These are phyloP conservation scores for button mushroom (Agaricus bisporus) DNA, from an alignment of 768 basidiomycete genomes.

Conservation along the genomic window DNA sequence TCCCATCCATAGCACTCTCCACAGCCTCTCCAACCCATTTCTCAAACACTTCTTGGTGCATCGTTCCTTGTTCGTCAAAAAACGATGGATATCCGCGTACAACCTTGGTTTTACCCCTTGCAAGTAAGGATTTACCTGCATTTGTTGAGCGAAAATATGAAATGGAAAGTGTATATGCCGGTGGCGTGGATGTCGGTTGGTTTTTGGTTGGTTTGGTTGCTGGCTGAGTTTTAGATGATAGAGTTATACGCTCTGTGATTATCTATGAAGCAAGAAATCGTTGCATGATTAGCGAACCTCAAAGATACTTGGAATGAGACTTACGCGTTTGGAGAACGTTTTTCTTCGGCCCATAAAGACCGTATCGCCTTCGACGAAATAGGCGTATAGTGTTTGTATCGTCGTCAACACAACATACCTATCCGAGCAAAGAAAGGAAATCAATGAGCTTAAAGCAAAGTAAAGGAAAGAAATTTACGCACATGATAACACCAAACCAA, in stretches of 20 bases:
- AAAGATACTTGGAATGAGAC: too few species aligned
- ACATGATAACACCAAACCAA: conserved; percentile 74
- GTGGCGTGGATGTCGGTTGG: conserved; percentile 30
- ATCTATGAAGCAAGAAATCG: conserved; percentile 44
- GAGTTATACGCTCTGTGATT: conserved; percentile 82
- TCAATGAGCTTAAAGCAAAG: conserved; percentile 4
- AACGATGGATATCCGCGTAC: conserved; percentile 61
- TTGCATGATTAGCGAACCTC: too few species aligned
- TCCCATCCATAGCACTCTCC: conserved; percentile 67
- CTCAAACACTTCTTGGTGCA: conserved; percentile 74
- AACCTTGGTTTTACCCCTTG: conserved; percentile 56
- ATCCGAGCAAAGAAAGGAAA: background rate
- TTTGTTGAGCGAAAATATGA: conserved; percentile 76
- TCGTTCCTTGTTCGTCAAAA: conserved; percentile 74
- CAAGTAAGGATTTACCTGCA: conserved; percentile 80
- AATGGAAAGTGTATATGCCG: conserved; percentile 61
- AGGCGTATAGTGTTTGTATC: conserved; percentile 75
- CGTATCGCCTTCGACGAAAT: conserved; percentile 76
- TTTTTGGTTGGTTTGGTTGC: conserved; percentile 29
- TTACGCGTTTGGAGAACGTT: conserved; percentile 74
- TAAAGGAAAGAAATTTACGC: conserved; percentile 24
- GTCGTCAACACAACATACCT: conserved; percentile 75
- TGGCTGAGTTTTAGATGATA: conserved; percentile 64
- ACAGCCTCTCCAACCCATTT: conserved; percentile 74
- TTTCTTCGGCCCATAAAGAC: conserved; percentile 90